Conservation (phyloP, 306 rosid species). For the Gastrolobium bilobum region DNA sequence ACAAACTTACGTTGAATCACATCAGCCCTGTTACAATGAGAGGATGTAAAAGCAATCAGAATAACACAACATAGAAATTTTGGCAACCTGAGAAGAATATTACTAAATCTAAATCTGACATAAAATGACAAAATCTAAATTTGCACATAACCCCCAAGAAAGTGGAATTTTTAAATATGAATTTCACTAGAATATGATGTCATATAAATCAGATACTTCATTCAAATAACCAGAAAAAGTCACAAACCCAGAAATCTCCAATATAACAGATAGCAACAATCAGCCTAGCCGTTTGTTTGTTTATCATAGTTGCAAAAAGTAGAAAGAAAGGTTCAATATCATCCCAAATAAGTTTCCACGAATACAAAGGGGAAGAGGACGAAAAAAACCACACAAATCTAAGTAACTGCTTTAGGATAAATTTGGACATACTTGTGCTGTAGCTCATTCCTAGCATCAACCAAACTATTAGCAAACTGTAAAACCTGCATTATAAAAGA, state of each 20-base stretch:
- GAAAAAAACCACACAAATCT: background rate
- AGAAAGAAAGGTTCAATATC: background rate
- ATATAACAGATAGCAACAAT: background rate
- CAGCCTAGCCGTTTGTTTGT: background rate
- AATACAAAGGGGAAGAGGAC: background rate
- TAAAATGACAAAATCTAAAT: background rate
- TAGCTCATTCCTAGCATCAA: conserved; percentile 77
- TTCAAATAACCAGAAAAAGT: conserved; percentile 13
- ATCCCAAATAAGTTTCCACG: background rate
- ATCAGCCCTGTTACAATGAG: conserved; percentile 72
- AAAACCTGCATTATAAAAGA: conserved; percentile 70
- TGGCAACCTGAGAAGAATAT: conserved; percentile 15
- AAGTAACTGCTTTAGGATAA: conserved; percentile 42
- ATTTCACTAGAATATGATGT: conserved; percentile 17
- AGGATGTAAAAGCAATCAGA: conserved; percentile 31
- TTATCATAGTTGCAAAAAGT: background rate
- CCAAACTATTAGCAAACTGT: conserved; percentile 83
- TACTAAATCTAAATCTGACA: background rate
- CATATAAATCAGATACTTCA: conserved; percentile 1
- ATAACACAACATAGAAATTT: conserved; percentile 4
- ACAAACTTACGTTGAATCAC: conserved; percentile 81
- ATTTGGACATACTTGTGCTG: conserved; percentile 78
- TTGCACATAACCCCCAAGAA: background rate
- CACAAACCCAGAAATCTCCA: conserved; percentile 1
- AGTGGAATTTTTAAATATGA: background rate